These are phyloP conservation scores for Cryptococcus sp. DNA, from an alignment of 1,284 basidiomycete species.

Conservation along the genomic window DNA sequence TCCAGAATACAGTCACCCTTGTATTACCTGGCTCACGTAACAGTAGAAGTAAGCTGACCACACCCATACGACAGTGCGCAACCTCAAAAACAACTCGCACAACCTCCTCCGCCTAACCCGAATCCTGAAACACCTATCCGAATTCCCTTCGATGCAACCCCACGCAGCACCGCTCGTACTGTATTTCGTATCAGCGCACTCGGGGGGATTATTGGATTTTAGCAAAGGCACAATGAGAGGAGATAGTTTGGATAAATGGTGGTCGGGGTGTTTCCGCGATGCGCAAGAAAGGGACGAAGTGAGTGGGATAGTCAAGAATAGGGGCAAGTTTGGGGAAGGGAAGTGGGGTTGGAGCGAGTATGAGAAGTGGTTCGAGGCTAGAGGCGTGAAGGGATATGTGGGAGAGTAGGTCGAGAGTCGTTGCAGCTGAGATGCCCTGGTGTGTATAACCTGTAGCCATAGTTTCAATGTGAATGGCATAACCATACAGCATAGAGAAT, in stretches of 20 bases:
- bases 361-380: slow-evolving; percentile 81
- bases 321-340: slow-evolving; percentile 55
- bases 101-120: slow-evolving; percentile 76
- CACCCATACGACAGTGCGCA: slow-evolving; percentile 46
- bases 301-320: slow-evolving; percentile 55
- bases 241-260: slow-evolving; percentile 72
- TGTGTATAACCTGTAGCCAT: too few relatives aligned
- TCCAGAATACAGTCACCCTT: too few relatives aligned
- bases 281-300: slow-evolving; percentile 63
- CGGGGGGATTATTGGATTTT: slow-evolving; percentile 58
- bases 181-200: slow-evolving; percentile 68
- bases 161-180: slow-evolving; percentile 69
- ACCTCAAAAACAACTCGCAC: slow-evolving; percentile 65
- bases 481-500: too few relatives aligned
- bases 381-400: slow-evolving; percentile 2
- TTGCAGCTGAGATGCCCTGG: too few relatives aligned
- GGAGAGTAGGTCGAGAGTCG: neutral
- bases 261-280: slow-evolving; percentile 70
- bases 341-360: slow-evolving; percentile 55
- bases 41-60: too few relatives aligned
- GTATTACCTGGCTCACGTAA: too few relatives aligned
- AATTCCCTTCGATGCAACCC: slow-evolving; percentile 52
- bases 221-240: slow-evolving; percentile 54
- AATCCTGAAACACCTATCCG: slow-evolving; percentile 72
- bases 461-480: too few relatives aligned